A percentile compares a stretch with the other conserved stretches of the same genome.
These are phyloP conservation scores for Senna tora DNA, from an alignment of 306 rosid species.

Conservation along the genomic window DNA sequence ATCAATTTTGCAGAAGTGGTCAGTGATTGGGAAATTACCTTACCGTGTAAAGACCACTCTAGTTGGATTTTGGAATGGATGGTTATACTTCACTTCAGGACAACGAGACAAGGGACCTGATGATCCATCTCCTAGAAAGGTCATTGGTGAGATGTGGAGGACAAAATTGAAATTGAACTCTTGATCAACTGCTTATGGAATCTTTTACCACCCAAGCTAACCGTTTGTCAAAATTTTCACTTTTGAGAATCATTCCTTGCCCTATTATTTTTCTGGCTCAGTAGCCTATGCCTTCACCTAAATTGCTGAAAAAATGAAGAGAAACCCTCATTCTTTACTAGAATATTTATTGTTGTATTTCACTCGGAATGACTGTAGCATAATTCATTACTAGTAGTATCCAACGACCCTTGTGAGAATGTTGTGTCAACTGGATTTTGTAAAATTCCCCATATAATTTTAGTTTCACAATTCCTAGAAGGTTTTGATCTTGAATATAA, in stretches of 20 bases:
- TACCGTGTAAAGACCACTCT: conserved; percentile 88
- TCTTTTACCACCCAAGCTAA: background rate
- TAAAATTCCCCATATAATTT: background rate
- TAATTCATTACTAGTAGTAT: conserved; percentile 13
- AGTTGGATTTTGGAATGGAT: conserved; percentile 87
- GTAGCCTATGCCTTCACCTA: conserved; percentile 18
- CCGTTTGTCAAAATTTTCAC: background rate
- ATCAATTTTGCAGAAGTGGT: conserved; percentile 74
- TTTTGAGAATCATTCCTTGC: background rate
- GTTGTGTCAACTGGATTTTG: conserved; percentile 17
- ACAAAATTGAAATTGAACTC: conserved; percentile 63
- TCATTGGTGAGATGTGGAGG: conserved; percentile 81
- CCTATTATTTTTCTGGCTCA: background rate
- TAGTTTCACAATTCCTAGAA: too few relatives aligned
- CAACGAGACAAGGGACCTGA: conserved; percentile 87
- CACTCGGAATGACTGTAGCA: conserved; percentile 27
- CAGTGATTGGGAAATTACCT: conserved; percentile 84
- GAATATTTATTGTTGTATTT: conserved; percentile 42
- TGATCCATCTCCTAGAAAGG: conserved; percentile 88
- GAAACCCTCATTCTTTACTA: conserved; percentile 30
- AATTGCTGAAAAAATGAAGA: conserved; percentile 27
- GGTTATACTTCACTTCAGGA: conserved; percentile 92
- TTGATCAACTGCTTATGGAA: conserved; percentile 42
- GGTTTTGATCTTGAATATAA: too few relatives aligned
- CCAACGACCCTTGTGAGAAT: background rate